These are phyloP conservation scores for Candolleomyces eurysporus DNA, from an alignment of 768 basidiomycete genomes.

Conservation along the genomic window DNA sequence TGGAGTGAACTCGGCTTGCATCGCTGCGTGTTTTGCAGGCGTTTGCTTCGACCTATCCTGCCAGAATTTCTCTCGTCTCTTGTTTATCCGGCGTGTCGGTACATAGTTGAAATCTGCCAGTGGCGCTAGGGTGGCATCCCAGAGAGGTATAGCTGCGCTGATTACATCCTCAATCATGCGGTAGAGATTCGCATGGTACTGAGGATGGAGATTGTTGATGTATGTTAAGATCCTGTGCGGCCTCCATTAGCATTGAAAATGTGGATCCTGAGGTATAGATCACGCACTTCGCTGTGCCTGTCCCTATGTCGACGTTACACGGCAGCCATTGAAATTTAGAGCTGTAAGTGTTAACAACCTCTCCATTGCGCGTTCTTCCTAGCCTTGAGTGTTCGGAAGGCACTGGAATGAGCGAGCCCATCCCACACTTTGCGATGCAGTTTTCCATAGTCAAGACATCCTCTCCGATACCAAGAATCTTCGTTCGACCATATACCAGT, in stretches of 20 bases:
- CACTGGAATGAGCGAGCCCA: neutral
- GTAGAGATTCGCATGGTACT: neutral
- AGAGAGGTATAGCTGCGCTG: neutral
- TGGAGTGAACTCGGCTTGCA: neutral
- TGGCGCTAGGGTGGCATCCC: neutral
- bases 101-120: neutral
- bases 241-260: neutral
- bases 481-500: neutral
- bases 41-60: neutral
- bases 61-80: neutral
- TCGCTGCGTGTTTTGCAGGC: neutral
- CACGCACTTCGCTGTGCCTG: neutral
- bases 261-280: neutral
- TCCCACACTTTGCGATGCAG: neutral
- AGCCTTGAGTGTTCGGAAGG: neutral
- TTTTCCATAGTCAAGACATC: neutral
- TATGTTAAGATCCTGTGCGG: neutral
- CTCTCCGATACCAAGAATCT: neutral
- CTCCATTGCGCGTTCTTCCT: no score
- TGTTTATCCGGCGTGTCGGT: neutral
- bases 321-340: neutral
- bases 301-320: neutral
- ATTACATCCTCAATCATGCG: conserved; percentile 1
- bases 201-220: conserved; percentile 4
- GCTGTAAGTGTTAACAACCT: neutral